Evolutionary conservation across 2,329 filamentous ascomycete genomes (phyloP).

Genomic region (Xylariaceae sp.): DNA sequence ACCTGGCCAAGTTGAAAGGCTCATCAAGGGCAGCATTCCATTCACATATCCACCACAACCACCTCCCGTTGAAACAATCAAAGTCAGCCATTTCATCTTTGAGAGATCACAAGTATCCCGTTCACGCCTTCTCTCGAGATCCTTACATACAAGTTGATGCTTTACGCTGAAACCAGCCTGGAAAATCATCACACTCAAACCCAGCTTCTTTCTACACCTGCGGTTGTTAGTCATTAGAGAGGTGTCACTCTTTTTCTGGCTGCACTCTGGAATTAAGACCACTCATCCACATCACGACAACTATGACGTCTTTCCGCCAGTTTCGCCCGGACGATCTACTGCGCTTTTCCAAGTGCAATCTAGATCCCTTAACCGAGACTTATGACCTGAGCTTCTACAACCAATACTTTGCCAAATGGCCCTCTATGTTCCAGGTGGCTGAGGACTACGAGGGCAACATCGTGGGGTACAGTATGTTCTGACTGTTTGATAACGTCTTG

Average conservation of each 20-base stretch:
- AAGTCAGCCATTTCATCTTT: too few relatives aligned
- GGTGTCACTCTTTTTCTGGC: background rate
- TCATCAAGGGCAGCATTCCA: too few relatives aligned
- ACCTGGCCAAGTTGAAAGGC: too few relatives aligned
- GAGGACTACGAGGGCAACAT: slow-evolving; percentile 84
- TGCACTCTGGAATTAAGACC: background rate
- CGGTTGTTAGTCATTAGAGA: too few relatives aligned
- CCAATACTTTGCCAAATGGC: slow-evolving; percentile 94
- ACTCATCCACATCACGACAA: background rate
- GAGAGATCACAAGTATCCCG: too few relatives aligned
- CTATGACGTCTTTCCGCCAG: slow-evolving; percentile 79
- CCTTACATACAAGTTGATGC: too few relatives aligned
- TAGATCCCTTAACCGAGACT: slow-evolving; percentile 95
- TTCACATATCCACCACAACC: too few relatives aligned
- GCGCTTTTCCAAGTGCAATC: slow-evolving; percentile 88
- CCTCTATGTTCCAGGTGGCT: slow-evolving; percentile 86
- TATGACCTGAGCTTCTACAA: slow-evolving; percentile 96
- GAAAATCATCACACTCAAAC: too few relatives aligned
- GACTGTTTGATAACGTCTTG: background rate
- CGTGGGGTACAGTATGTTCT: slow-evolving; percentile 79
- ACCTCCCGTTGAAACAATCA: too few relatives aligned
- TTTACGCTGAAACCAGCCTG: too few relatives aligned
- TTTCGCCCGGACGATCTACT: slow-evolving; percentile 83
- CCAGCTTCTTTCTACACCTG: too few relatives aligned
- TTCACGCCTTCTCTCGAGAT: too few relatives aligned